Evolutionary conservation across 1,284 basidiomycete genomes (phyloP), one percentile per base, ranked within the genome.

Genomic region (Cryptococcus sp.): DNA sequence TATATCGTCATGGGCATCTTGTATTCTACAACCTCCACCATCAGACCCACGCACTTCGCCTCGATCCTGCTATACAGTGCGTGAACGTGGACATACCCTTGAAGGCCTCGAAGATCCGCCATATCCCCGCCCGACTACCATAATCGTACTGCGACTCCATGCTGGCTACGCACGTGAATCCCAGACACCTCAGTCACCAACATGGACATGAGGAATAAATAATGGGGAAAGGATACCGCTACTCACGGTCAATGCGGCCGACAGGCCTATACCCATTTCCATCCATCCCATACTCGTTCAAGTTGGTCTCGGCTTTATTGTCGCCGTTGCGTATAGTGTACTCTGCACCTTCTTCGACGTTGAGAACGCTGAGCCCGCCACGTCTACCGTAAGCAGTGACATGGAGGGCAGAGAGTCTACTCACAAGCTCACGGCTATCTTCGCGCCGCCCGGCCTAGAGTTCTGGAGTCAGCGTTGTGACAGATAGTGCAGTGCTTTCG

Each of bases 311-410:
- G 1, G 64, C 67, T 17, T 61, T 52, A 3, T 56, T 52, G 30
- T 72, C 69, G 7, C 70, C 70, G 22, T 69, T 60, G 27, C 61
- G 67, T 4, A 67, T 46, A 16, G 63, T 62, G 23, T 63, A 58
- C 57, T 72, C 70, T 20, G 66, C 68, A 22, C 70, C 70, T 47
- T 72, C 69, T 54, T 64, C 66, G 53, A 58, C 51, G 53, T 61
- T 66, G 51, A 61, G 50, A 23, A 62, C 55, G 48, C 59, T 55
- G 35, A 27, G 38, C 8, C 20, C 30, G 20, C 10, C 3, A 3
- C 5, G 17, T 27, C 20, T 25, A 25, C 25, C 6, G 25, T 25
- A 25, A 25, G 25, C 25, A 25, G 25, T 25, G 25, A 25, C 6
- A 25, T 25, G 25, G 25, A 25, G 25, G 25, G 25, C 2, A 35